phyloP scores from a whole-genome alignment of 2,329 filamentous ascomycete species.

The Penicillium sp. region DNA sequence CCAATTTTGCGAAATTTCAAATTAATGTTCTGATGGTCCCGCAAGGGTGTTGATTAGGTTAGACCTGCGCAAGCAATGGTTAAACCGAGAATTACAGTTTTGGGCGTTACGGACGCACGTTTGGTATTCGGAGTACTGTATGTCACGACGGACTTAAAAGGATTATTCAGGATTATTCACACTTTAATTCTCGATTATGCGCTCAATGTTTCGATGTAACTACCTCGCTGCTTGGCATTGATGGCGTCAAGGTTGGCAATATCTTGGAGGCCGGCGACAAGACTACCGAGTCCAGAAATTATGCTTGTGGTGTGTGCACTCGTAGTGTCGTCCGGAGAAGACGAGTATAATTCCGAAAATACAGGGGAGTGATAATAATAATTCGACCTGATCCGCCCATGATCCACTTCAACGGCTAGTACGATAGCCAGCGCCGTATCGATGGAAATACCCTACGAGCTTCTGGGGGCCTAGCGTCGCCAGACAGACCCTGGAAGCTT shows the following conservation, averaged over 20 bases:
- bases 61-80: not conserved
- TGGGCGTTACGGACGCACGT: not conserved
- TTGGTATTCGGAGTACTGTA: not conserved
- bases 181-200: not conserved
- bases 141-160: not conserved
- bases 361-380: not conserved
- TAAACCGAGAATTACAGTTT: not conserved
- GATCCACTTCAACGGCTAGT: conserved; percentile 21
- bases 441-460: conserved; percentile 13
- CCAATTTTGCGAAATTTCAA: not conserved
- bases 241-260: too few relatives aligned
- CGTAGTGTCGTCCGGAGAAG: not conserved
- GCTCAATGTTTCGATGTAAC: not conserved
- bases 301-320: not conserved
- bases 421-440: conserved; percentile 18
- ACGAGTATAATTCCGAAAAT: not conserved
- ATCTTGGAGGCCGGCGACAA: too few relatives aligned
- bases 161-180: too few relatives aligned
- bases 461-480: conserved; percentile 21
- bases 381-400: conserved; percentile 1
- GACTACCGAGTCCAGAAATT: not conserved
- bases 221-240: not conserved
- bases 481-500: conserved; percentile 29
- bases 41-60: not conserved
- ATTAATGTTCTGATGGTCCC: not conserved